phyloP scores from a whole-genome alignment of 345 rosid species.

The Cardamine chenopodiifolia region DNA sequence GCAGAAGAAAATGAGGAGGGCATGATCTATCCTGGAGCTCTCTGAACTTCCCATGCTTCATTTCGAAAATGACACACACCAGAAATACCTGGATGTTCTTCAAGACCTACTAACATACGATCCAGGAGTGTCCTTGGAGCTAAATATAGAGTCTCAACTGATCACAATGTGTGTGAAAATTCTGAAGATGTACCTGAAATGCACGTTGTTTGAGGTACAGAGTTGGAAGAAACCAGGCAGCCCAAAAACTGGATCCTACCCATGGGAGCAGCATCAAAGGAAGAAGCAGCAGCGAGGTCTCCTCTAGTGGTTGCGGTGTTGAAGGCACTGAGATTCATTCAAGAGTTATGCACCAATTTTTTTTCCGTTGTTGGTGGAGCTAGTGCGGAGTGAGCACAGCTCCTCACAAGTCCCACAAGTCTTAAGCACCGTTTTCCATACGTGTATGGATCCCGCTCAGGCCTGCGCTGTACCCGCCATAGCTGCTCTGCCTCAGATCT shows the following conservation, averaged over 20 bases:
- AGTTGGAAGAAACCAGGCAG: slow-evolving; percentile 41
- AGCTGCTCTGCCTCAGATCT: slow-evolving; percentile 69
- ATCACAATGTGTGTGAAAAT: slow-evolving; percentile 60
- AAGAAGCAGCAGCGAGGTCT: slow-evolving; percentile 80
- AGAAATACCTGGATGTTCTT: slow-evolving; percentile 67
- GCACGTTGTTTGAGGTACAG: slow-evolving; percentile 39
- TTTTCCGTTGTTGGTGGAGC: slow-evolving; percentile 80
- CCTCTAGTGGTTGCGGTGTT: slow-evolving; percentile 64
- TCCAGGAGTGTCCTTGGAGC: slow-evolving; percentile 50
- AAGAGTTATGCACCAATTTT: slow-evolving; percentile 53
- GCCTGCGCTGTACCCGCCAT: slow-evolving; percentile 76
- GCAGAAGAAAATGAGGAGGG: slow-evolving; percentile 73
- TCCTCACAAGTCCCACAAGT: slow-evolving; percentile 74
- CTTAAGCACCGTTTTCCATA: slow-evolving; percentile 63
- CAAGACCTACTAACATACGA: slow-evolving; percentile 52
- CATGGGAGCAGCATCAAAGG: slow-evolving; percentile 67
- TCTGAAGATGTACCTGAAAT: slow-evolving; percentile 64
- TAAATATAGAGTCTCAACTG: slow-evolving; percentile 60
- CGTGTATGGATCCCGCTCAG: slow-evolving; percentile 81
- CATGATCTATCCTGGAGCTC: slow-evolving; percentile 69
- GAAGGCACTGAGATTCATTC: slow-evolving; percentile 56
- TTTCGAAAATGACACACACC: slow-evolving; percentile 85
- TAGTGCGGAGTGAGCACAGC: slow-evolving; percentile 81
- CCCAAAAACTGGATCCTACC: slow-evolving; percentile 69
- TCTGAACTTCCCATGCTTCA: slow-evolving; percentile 83